These are phyloP conservation scores for Inga oerstediana DNA, from an alignment of 306 rosid genomes.

Conservation along the genomic window DNA sequence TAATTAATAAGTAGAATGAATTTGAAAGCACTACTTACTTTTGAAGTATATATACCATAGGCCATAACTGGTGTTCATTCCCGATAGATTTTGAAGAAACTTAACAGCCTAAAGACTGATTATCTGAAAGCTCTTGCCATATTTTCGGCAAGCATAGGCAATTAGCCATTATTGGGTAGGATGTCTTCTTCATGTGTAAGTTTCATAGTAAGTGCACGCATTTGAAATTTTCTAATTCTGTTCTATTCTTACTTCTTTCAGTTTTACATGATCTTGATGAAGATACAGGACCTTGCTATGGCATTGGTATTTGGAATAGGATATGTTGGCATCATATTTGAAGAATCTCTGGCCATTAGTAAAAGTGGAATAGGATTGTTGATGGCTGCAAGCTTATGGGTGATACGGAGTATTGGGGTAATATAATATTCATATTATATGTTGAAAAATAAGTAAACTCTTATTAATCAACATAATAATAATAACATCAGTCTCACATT, in stretches of 20 bases:
- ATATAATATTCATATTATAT: slow-evolving; percentile 25
- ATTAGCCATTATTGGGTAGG: slow-evolving; percentile 70
- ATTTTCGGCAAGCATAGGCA: slow-evolving; percentile 52
- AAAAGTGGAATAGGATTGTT: slow-evolving; percentile 90
- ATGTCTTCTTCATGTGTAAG: slow-evolving; percentile 9
- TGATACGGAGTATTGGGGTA: slow-evolving; percentile 88
- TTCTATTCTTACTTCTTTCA: not conserved
- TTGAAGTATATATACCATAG: too few relatives aligned
- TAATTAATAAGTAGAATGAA: too few relatives aligned
- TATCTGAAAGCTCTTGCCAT: slow-evolving; percentile 74
- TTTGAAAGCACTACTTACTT: too few relatives aligned
- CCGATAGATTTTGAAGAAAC: slow-evolving; percentile 63
- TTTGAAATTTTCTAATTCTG: slow-evolving; percentile 16
- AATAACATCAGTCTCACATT: too few relatives aligned
- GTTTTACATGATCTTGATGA: slow-evolving; percentile 19
- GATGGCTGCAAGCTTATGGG: slow-evolving; percentile 98
- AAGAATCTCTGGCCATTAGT: slow-evolving; percentile 90
- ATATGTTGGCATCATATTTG: slow-evolving; percentile 91
- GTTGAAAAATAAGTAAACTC: not conserved
- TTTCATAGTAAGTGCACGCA: slow-evolving; percentile 16
- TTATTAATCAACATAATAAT: too few relatives aligned
- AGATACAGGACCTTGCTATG: slow-evolving; percentile 84
- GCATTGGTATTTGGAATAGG: slow-evolving; percentile 85
- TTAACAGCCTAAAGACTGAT: slow-evolving; percentile 68
- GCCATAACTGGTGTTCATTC: slow-evolving; percentile 54